Evolutionary conservation across 441 rosid genomes (phyloP).

Genomic region (Pelargonium australe): DNA sequence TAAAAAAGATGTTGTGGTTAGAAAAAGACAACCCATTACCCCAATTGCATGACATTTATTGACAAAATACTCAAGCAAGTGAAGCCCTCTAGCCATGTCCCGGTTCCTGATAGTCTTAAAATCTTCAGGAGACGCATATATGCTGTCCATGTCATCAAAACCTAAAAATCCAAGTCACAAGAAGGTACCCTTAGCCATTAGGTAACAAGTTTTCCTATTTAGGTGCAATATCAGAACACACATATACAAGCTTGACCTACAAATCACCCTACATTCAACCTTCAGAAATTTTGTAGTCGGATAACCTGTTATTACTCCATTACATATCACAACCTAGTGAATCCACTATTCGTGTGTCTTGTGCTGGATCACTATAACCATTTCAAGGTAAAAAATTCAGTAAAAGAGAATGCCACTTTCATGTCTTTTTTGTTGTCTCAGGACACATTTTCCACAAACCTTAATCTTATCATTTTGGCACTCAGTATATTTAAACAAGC

Average conservation of each 20-base stretch:
- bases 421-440: too few species aligned
- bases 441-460: too few species aligned
- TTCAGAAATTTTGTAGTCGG: too few species aligned
- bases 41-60: constrained; percentile 66
- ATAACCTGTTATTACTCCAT: background rate
- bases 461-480: too few species aligned
- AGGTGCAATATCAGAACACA: background rate
- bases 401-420: too few species aligned
- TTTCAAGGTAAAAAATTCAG: too few species aligned
- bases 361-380: too few species aligned
- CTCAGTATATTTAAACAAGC: too few species aligned
- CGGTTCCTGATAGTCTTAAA: constrained; percentile 46
- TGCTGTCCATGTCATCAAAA: constrained; percentile 74
- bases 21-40: constrained; percentile 37
- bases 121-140: constrained; percentile 83
- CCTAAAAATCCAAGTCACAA: constrained; percentile 29
- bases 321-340: background rate
- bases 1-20: background rate
- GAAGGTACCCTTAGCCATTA: background rate
- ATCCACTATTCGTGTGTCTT: too few species aligned
- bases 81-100: constrained; percentile 66
- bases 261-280: too few species aligned
- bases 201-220: background rate
- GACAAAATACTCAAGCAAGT: constrained; percentile 78
- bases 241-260: too few species aligned